These are phyloP conservation scores for Fonsecaea nubica DNA, from an alignment of 2,329 filamentous ascomycete genomes.

Conservation along the genomic window DNA sequence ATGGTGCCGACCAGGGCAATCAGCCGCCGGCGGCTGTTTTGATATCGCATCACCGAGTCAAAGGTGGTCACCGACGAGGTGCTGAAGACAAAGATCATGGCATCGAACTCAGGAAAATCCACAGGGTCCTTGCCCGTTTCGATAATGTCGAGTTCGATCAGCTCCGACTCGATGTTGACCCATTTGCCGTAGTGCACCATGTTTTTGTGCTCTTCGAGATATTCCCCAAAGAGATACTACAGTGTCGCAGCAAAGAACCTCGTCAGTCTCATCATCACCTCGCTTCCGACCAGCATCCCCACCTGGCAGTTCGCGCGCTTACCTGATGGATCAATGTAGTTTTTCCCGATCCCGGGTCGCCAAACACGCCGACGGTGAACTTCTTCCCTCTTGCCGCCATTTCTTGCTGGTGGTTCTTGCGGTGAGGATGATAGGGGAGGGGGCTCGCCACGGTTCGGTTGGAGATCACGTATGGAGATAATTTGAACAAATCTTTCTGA, in stretches of 20 bases:
- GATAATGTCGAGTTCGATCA: conserved; percentile 2
- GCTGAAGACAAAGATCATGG: conserved; percentile 6
- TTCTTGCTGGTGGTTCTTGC: not conserved
- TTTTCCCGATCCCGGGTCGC: not conserved
- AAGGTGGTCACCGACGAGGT: not conserved
- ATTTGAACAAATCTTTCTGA: not conserved
- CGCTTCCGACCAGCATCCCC: not conserved
- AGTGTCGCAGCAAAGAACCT: not conserved
- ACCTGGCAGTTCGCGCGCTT: not conserved
- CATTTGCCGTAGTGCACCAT: conserved; percentile 4
- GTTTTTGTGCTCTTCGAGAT: conserved; percentile 3
- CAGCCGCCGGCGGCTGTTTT: not conserved
- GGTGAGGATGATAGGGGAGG: not conserved
- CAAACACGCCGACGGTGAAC: conserved; percentile 6
- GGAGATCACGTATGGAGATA: not conserved
- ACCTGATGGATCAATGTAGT: conserved; percentile 5
- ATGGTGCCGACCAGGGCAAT: conserved; percentile 1
- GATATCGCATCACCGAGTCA: not conserved
- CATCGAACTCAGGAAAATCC: not conserved
- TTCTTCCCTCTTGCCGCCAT: not conserved
- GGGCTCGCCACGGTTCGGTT: not conserved
- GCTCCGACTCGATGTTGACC: not conserved
- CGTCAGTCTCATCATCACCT: not conserved
- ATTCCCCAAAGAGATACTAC: not conserved
- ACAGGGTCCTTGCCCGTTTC: not conserved